Evolutionary conservation across 2,329 filamentous ascomycete genomes (phyloP), one percentile per base, ranked within the genome.

Genomic region (Septoria linicola): DNA sequence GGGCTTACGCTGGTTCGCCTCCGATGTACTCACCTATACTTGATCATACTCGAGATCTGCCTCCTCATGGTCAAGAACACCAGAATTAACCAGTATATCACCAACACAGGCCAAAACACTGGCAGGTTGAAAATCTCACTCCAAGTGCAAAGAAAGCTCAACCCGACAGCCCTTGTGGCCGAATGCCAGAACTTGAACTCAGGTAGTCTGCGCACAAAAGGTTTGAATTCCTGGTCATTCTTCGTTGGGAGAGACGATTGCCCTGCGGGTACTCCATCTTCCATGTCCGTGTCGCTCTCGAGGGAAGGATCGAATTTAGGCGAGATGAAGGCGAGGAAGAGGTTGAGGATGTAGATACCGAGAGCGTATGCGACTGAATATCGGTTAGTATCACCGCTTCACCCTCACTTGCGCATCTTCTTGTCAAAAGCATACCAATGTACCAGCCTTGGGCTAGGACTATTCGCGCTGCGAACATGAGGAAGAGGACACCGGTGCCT

Each of bases 151-250:
- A 85, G 61, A 70, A 97, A 96, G 31, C 81, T 84, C 66, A 97
- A 88, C 60, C 78, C 69, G 64, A 97, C 81, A 49, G 92, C 92
- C 67, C 90, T 83, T 50, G 92, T 97, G 47, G 92, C 90, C 66
- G 88, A 87, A 76, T 96, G 89, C 93, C 93, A 99, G 79, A 99
- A 99, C 81, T 99, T 99, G 82, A 99, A 99, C 75, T 99, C 93
- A 49, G 93, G 93, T 19, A 99, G 83, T 54, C 93, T 83, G 67
- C 93, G 84, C 70, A 99, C 96, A 68, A 99, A 99, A 3, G 93
- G 93, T 59, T 90, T 84, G 79, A 99, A 99, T 76, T 99, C 93
- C 68, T 99, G 91, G 68, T 97, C 92, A 64, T 89, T 85, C 76
- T 96, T 96, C 51, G 90, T 97, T 19, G 93, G 93, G 36, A 99